phyloP scores from a whole-genome alignment of 371 early-diverging fungal species.

The Mucor mucedo region DNA sequence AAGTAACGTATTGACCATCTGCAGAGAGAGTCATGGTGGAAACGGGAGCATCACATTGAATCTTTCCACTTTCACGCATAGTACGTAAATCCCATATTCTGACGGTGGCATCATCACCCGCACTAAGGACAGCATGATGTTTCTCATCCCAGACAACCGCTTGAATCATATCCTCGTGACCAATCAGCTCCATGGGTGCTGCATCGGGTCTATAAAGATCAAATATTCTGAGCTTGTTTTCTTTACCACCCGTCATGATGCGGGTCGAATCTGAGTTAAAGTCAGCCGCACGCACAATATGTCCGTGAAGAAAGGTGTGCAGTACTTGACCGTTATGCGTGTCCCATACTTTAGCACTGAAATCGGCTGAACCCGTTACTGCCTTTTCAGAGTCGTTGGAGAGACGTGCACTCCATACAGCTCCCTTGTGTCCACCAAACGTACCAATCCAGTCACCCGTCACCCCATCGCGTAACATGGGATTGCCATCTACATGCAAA shows the following conservation, averaged over 20 bases:
- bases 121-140: conserved; percentile 61
- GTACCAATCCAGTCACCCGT: conserved; percentile 94
- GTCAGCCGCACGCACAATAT: conserved; percentile 85
- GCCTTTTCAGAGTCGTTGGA: conserved; percentile 74
- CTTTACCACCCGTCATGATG: conserved; percentile 82
- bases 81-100: conserved; percentile 78
- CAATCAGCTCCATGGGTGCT: conserved; percentile 54
- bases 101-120: conserved; percentile 67
- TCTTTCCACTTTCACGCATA: conserved; percentile 60
- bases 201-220: conserved; percentile 75
- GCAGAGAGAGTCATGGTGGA: conserved; percentile 73
- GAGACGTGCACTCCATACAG: conserved; percentile 88
- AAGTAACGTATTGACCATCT: conserved; percentile 71
- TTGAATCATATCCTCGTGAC: conserved; percentile 69
- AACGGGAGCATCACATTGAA: conserved; percentile 65
- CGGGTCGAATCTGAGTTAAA: conserved; percentile 70
- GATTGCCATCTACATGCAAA: conserved; percentile 71
- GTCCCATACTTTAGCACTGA: conserved; percentile 87
- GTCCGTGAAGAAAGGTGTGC: conserved; percentile 72
- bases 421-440: conserved; percentile 88
- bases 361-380: conserved; percentile 91
- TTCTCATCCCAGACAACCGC: conserved; percentile 75
- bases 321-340: conserved; percentile 75
- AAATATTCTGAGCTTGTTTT: conserved; percentile 79
- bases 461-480: conserved; percentile 83